phyloP scores from a whole-genome alignment of 2,329 filamentous ascomycete species.

The Pyrenophora graminea region DNA sequence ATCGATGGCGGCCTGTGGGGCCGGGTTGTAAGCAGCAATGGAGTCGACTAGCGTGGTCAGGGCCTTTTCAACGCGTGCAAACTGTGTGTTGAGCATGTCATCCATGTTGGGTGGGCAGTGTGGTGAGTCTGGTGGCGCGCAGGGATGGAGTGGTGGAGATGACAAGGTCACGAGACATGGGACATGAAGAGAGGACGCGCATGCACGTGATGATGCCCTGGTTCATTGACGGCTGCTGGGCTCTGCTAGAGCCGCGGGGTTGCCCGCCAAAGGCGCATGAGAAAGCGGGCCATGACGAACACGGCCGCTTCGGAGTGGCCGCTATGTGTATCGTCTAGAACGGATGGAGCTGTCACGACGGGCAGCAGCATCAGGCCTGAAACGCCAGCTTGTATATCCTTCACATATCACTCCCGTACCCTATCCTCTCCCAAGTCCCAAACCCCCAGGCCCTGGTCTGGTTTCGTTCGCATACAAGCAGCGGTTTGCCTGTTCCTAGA shows the following conservation, averaged over 20 bases:
- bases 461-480: not conserved
- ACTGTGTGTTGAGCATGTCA: slow-evolving; percentile 48
- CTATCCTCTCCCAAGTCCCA: not conserved
- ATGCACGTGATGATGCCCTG: slow-evolving; percentile 4
- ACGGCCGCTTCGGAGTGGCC: slow-evolving; percentile 12
- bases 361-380: not conserved
- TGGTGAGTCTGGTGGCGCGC: not conserved
- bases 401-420: not conserved
- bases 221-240: too few relatives aligned
- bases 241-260: slow-evolving; percentile 9
- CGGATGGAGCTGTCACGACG: slow-evolving; percentile 11
- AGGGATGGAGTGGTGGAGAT: not conserved
- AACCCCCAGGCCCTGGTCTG: not conserved
- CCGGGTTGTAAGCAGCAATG: slow-evolving; percentile 80
- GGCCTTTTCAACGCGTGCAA: slow-evolving; percentile 53
- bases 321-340: slow-evolving; percentile 11
- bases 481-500: slow-evolving; percentile 1
- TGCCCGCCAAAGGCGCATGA: slow-evolving; percentile 5
- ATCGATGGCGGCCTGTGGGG: slow-evolving; percentile 67
- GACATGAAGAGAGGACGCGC: slow-evolving; percentile 7
- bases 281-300: slow-evolving; percentile 13
- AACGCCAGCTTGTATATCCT: slow-evolving; percentile 6
- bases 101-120: slow-evolving; percentile 42
- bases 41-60: slow-evolving; percentile 75
- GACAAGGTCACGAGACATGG: slow-evolving; percentile 9